Percentiles rank a stretch among this genome's conserved stretches.
Conservation (phyloP, 2,329 filamentous ascomycete genomes). For the Fusarium hostae region DNA sequence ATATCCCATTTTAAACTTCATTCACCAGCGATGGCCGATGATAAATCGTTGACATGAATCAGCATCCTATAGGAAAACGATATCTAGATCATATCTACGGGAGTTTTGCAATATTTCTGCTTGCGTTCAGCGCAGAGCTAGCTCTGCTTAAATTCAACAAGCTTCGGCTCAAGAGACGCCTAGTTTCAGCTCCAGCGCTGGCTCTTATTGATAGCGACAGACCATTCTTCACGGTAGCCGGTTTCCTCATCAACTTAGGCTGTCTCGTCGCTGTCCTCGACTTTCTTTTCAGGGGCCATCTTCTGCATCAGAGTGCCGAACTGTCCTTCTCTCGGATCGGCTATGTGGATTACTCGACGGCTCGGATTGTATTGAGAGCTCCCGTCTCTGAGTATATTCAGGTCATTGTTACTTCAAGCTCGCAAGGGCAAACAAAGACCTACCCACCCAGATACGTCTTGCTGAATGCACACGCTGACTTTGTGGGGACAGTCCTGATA, state of each 20-base stretch:
- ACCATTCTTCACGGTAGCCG: fast-evolving
- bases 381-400: background rate
- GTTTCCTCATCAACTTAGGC: background rate
- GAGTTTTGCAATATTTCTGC: background rate
- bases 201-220: background rate
- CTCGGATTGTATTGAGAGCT: background rate
- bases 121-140: background rate
- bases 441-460: fast-evolving
- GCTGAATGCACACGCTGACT: fast-evolving
- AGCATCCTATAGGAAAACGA: background rate
- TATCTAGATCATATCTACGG: background rate
- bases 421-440: fast-evolving
- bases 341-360: background rate
- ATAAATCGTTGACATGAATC: fast-evolving
- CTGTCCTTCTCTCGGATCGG: background rate
- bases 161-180: background rate
- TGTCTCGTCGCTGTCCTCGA: background rate
- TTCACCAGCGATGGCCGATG: fast-evolving
- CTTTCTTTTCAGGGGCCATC: background rate
- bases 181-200: background rate
- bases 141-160: background rate
- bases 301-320: background rate
- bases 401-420: background rate
- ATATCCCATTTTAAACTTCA: no score
- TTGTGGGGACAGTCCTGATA: background rate